Conservation (phyloP, 257 asterid species). For the Asclepias syriaca region DNA sequence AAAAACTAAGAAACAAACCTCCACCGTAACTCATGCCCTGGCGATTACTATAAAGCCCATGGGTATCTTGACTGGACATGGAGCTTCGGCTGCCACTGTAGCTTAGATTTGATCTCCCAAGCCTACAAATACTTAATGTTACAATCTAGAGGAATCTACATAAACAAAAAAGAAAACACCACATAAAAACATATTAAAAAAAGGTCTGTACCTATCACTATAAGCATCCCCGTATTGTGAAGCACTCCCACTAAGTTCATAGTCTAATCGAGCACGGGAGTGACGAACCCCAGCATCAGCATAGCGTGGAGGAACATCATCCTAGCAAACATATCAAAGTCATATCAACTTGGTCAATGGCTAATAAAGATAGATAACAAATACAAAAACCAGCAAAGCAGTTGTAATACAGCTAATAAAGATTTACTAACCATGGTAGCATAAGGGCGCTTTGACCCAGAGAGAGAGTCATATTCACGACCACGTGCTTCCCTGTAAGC, state of each 20-base stretch:
- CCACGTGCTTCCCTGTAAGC: slow-evolving; percentile 67
- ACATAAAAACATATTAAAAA: background rate
- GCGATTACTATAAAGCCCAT: slow-evolving; percentile 69
- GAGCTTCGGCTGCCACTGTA: slow-evolving; percentile 77
- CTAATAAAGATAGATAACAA: background rate
- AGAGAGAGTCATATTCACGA: slow-evolving; percentile 60
- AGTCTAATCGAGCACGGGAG: slow-evolving; percentile 88
- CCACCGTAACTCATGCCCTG: slow-evolving; percentile 80
- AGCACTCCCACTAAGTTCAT: slow-evolving; percentile 63
- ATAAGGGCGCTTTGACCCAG: slow-evolving; percentile 94
- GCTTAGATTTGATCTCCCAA: slow-evolving; percentile 76
- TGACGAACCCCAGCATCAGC: slow-evolving; percentile 74
- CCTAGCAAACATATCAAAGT: slow-evolving; percentile 40
- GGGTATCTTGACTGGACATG: slow-evolving; percentile 74
- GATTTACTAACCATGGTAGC: slow-evolving; percentile 47
- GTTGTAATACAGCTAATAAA: background rate
- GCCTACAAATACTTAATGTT: slow-evolving; percentile 27
- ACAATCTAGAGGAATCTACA: background rate
- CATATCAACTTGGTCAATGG: slow-evolving; percentile 8
- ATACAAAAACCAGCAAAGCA: background rate
- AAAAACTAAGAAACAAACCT: slow-evolving; percentile 38
- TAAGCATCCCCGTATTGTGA: slow-evolving; percentile 81
- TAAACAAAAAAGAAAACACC: background rate
- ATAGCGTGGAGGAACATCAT: slow-evolving; percentile 81
- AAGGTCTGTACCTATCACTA: slow-evolving; percentile 53